phyloP scores from a whole-genome alignment of 768 basidiomycete species.

The Xerocomus spinulosus region DNA sequence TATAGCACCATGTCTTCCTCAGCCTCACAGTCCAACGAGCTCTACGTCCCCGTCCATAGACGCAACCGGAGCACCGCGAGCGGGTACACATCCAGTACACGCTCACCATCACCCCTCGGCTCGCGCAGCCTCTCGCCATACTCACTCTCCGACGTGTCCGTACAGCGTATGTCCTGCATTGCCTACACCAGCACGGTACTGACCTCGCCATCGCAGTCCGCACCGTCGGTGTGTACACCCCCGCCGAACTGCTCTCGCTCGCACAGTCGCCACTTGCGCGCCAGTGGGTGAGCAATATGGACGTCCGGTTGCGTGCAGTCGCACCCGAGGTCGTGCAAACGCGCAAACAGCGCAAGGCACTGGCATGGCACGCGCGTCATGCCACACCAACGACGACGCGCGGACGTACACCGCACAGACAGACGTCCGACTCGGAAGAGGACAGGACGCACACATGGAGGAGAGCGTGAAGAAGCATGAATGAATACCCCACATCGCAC shows the following conservation, averaged over 20 bases:
- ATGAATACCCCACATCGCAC: too few species aligned
- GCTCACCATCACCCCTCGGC: constrained; percentile 14
- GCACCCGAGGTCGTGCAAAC: constrained; percentile 28
- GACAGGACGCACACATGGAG: constrained; percentile 19
- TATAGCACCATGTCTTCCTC: not conserved
- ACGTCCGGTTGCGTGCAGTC: constrained; percentile 6
- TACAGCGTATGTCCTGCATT: too few species aligned
- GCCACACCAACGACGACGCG: not conserved
- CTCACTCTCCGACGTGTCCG: too few species aligned
- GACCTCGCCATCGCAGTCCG: not conserved
- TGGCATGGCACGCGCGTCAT: constrained; percentile 18
- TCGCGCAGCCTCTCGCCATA: constrained; percentile 5
- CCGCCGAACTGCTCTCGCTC: constrained; percentile 22
- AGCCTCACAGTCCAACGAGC: constrained; percentile 9
- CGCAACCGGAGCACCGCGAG: constrained; percentile 20
- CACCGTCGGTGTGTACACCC: constrained; percentile 28
- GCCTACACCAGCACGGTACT: not conserved
- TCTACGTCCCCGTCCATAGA: constrained; percentile 42
- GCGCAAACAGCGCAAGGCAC: constrained; percentile 25
- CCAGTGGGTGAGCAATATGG: constrained; percentile 2
- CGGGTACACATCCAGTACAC: constrained; percentile 13
- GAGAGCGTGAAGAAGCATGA: not conserved
- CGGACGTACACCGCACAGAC: not conserved
- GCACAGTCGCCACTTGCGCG: constrained; percentile 20
- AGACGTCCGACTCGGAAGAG: constrained; percentile 16